Conservation (phyloP, 2,329 filamentous ascomycete species). For the Clarireedia monteithiana region DNA sequence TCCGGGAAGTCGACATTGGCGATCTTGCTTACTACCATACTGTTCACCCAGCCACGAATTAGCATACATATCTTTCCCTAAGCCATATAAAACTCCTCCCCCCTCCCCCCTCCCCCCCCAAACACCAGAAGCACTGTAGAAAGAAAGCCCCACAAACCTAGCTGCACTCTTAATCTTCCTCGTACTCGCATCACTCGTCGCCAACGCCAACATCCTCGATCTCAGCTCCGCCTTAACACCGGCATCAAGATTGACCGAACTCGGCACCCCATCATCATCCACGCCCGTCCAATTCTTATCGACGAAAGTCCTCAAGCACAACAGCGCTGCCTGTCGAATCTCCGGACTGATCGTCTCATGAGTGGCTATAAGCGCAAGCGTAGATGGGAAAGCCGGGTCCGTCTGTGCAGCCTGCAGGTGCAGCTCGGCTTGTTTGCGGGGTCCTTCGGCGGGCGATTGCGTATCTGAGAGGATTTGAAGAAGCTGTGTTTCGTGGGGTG, state of each 20-base stretch:
- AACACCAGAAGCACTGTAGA: background rate
- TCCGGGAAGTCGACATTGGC: slow-evolving; percentile 90
- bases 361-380: slow-evolving; percentile 72
- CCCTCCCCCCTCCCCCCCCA: background rate
- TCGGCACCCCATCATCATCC: slow-evolving; percentile 48
- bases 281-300: slow-evolving; percentile 75
- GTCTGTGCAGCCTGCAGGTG: slow-evolving; percentile 34
- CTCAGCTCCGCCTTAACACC: slow-evolving; percentile 67
- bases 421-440: slow-evolving; percentile 76
- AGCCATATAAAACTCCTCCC: background rate
- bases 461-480: slow-evolving; percentile 82
- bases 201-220: slow-evolving; percentile 67
- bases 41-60: slow-evolving; percentile 25
- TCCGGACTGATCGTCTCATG: slow-evolving; percentile 65
- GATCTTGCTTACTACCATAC: slow-evolving; percentile 82
- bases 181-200: slow-evolving; percentile 61
- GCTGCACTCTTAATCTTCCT: slow-evolving; percentile 84
- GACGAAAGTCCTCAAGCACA: slow-evolving; percentile 75
- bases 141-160: slow-evolving; percentile 48
- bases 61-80: background rate
- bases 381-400: slow-evolving; percentile 66
- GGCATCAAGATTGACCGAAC: slow-evolving; percentile 60
- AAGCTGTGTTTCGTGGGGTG: slow-evolving; percentile 83
- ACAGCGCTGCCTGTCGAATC: slow-evolving; percentile 76
- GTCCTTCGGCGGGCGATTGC: slow-evolving; percentile 65